Conservation (phyloP, 768 basidiomycete species). For the Inosperma sp. region DNA sequence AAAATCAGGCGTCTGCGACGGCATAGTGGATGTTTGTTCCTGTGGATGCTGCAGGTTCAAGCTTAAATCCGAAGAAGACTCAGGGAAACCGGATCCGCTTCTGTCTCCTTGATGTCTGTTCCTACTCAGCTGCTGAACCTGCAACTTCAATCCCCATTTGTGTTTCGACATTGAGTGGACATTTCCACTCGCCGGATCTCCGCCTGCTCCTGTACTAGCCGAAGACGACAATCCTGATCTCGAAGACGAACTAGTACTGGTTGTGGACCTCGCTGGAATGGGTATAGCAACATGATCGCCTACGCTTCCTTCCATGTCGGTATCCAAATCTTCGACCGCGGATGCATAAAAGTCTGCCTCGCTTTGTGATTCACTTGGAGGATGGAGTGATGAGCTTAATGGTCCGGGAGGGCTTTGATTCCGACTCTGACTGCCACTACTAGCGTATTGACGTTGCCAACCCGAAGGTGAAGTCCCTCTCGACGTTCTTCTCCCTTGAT, state of each 20-base stretch:
- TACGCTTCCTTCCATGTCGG: slow-evolving; percentile 11
- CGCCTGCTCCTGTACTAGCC: not conserved
- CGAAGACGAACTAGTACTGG: slow-evolving; percentile 6
- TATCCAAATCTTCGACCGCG: slow-evolving; percentile 16
- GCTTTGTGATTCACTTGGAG: slow-evolving; percentile 4
- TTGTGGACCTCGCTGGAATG: slow-evolving; percentile 3
- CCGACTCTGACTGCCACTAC: too few relatives aligned
- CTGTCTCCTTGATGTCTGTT: not conserved
- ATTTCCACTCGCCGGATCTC: not conserved
- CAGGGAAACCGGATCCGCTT: too few relatives aligned
- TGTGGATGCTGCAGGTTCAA: not conserved
- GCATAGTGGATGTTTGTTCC: not conserved
- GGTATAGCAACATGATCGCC: slow-evolving; percentile 3
- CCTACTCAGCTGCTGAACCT: slow-evolving; percentile 15
- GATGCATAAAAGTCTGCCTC: slow-evolving; percentile 11
- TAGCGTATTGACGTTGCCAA: too few relatives aligned
- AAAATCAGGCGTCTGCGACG: not conserved
- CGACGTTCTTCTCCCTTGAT: too few relatives aligned
- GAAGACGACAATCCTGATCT: slow-evolving; percentile 2
- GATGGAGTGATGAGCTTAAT: slow-evolving; percentile 1
- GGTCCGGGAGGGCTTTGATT: not conserved
- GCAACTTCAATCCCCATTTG: slow-evolving; percentile 21
- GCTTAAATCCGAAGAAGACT: too few relatives aligned
- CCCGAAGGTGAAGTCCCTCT: too few relatives aligned
- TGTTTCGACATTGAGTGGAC: slow-evolving; percentile 17